phyloP scores from a whole-genome alignment of 257 asterid species.

The Solanum rostratum region DNA sequence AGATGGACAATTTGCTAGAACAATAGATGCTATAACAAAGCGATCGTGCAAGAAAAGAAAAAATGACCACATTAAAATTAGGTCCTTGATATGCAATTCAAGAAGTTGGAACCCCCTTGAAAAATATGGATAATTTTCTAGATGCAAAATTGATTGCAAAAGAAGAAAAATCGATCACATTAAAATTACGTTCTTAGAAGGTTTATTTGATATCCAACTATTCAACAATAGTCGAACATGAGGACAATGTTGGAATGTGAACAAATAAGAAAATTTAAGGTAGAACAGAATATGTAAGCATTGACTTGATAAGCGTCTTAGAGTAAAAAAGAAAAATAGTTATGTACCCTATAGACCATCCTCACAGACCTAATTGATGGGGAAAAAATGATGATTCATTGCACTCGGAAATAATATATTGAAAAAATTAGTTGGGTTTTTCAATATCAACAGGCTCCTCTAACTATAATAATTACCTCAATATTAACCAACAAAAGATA shows the following conservation, averaged over 20 bases:
- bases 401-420: not conserved
- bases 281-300: too few relatives aligned
- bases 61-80: not conserved
- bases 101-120: not conserved
- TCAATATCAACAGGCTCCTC: too few relatives aligned
- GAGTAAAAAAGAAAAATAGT: not conserved
- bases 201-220: not conserved
- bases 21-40: rapidly evolving
- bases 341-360: not conserved
- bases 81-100: too few relatives aligned
- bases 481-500: too few relatives aligned
- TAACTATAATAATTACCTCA: not conserved
- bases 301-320: too few relatives aligned
- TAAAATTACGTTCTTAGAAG: not conserved
- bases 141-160: too few relatives aligned
- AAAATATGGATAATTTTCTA: too few relatives aligned
- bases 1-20: not conserved
- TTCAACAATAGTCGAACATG: too few relatives aligned
- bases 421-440: not conserved
- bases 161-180: too few relatives aligned
- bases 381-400: not conserved
- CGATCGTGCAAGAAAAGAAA: not conserved
- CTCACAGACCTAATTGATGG: not conserved
- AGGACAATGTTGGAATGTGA: not conserved
- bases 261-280: too few relatives aligned